Base-by-base conservation (phyloP, 768 basidiomycete genomes). In the Serendipita sp. region DNA sequence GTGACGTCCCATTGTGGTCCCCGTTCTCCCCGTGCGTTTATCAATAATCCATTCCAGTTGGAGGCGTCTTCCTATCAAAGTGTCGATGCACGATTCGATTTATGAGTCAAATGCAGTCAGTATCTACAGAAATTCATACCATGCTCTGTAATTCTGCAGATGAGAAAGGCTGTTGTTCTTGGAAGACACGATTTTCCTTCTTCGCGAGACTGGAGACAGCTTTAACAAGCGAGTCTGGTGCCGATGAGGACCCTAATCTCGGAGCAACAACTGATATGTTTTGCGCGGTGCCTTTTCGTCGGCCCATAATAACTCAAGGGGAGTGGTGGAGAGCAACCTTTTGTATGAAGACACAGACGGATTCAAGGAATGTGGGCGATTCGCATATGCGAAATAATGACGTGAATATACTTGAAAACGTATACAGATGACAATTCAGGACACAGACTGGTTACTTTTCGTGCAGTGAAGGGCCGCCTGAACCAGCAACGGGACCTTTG, bases 1-100 rank as follows among this genome's bases (percentile, higher is more conserved):
- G 87, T 87, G 45, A 90, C 78, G 72, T 92, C 89, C 89, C 89
- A 92, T 70, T 90, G 89, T 2, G 89, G 89, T 0, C 89, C 89
- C 66, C 89, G 78, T 66, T 86, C 83, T 5, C 89, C 89, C 44
- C 89, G 81, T 2, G 89, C 89, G 32, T 84, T 86, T 66, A 83
- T 80, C 53, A 92, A 77, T 63, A 89, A 69, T 0, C 89, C 90
- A 69, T 92, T 92, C 89, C 89, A 91, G 68, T 89, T 86, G 8
- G 87, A 89, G 8, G 89, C 87, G 70, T 83, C 84, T 72, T 91
- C 89, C 80, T 81, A 60, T 35, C 24, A 10, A 11, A 28, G 56
- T 30, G 16, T n/a, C 8, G n/a, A 53, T 53, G 32, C 5, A 24
- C 48, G 48, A 16, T 24, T n/a, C 56, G 32, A n/a, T 37, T 11